Evolutionary conservation across 1,139 yeast genomes (phyloP), one percentile per base, ranked within the genome.

Genomic region (Oligophagozyma castellii): DNA sequence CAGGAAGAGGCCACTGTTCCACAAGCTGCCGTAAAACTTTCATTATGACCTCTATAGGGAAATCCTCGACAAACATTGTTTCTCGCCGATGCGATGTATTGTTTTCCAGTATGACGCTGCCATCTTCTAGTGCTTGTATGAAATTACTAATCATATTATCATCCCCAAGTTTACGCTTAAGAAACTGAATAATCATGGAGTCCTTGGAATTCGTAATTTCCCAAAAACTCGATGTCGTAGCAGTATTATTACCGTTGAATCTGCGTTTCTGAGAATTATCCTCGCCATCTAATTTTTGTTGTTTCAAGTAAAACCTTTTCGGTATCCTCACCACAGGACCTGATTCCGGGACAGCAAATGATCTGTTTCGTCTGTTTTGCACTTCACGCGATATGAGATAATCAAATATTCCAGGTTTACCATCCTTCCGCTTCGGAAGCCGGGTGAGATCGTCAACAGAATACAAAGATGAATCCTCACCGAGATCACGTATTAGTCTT

Each of bases 21-120:
- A 46, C 40, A 12, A 51, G 37, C 26, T 48, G 54, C 22, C 39
- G 34, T n/a, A 49, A 32, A 2, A 51, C 43, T 12, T 38, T 32
- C 5, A 51, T 33, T 3, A 51, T 40, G 3, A 40, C 30, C 13
- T 45, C 43, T 3, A 40, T 33, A 14, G 52, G 42, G 29, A 50
- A 50, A 33, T 48, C 53, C 27, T 50, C 53, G 4, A 48, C 53
- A 33, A 50, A 50, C 36, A 49, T 37, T 3, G 55, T 49, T 29
- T 39, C 47, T 20, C 52, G 37, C 33, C 50, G 39, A n/a, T 28
- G 24, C 19, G 24, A 12, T 13, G 10, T 18, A 20, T 34, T 29
- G 5, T 33, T 39, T 14, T 39, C 45, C 28, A 42, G 34, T 5
- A 47, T 40, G 5, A 51, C 53, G 22, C 53, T 49, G 4, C 55